Base-by-base conservation (phyloP, 1,284 basidiomycete species). In the Tetrapyrgos nigripes region DNA sequence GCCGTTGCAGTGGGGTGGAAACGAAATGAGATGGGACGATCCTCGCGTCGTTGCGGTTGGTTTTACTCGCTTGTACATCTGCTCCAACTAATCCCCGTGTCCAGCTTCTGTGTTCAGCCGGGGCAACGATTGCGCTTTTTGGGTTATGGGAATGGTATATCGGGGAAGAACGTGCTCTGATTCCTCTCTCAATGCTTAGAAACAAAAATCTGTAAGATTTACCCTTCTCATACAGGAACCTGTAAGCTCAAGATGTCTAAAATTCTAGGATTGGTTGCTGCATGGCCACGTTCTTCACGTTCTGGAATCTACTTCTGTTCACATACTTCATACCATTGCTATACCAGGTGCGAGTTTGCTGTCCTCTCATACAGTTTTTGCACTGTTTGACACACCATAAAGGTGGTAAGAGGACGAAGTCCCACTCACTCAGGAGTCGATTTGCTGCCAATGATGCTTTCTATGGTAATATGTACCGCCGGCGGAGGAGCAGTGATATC, bases 391-490 rank as follows among this genome's bases (percentile, higher is more conserved):
- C 62, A 60, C 29, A 40, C 19, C 17, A 79, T 76, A 60, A 73
- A 80, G 63, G 65, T 62, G 45, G 76, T 76, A 23, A 64, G 71
- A 57, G 50, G 63, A 23, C 72, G 70, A 52, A 64, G 69, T 5
- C 72, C 79, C 0, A 76, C 76, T 21, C 67, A 75, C 48, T 72
- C 72, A 0, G 80, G 81, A 31, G 76, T 83, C 58, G 72, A 76
- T 61, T 78, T 82, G 57, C 71, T 81, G 9, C 74, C 77, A 0
- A 79, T 79, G 71, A 76, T 80, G 77, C 43, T 66, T 31, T 58
- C 55, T 26, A 66, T 73, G 26, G 76, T 77, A 55, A 51, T 77
- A 19, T 71, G 66, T 27, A 73, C 76, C 26, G 75, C 76, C 59
- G 54, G 74, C 50, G 66, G 68, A 1, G 78, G 78, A 14, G 76